A percentile compares a stretch with the other conserved stretches of the same genome.
phyloP scores from a whole-genome alignment of 352 stramenopile genomes.

The Pythium diclinum region DNA sequence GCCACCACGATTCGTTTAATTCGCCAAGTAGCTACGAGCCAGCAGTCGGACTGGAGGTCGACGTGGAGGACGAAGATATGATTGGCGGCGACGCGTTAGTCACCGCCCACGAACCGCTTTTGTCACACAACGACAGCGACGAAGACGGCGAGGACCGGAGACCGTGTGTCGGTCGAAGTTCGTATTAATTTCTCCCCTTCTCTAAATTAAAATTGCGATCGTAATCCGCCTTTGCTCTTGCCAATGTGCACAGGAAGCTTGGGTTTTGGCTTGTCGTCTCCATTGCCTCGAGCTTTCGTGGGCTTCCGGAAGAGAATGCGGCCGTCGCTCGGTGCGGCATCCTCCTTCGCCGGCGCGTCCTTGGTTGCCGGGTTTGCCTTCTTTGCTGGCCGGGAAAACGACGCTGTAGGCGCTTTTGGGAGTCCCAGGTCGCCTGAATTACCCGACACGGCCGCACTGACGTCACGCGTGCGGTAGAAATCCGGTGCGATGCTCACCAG shows the following conservation, averaged over 20 bases:
- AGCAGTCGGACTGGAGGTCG: not conserved
- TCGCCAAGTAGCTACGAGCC: not conserved
- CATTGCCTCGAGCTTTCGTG: constrained; percentile 13
- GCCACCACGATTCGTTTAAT: not conserved
- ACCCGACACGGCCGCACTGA: constrained; percentile 59
- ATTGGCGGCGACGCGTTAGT: constrained; percentile 3
- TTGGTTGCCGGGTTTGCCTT: constrained; percentile 16
- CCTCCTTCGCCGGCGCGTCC: not conserved
- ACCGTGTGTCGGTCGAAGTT: not conserved
- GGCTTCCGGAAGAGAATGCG: constrained; percentile 80
- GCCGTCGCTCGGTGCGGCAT: constrained; percentile 25
- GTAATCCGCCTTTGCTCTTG: constrained; percentile 77
- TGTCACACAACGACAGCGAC: not conserved
- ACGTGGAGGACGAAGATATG: not conserved
- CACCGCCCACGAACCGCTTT: constrained; percentile 12
- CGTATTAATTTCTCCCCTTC: too few relatives aligned
- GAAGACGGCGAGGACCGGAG: constrained; percentile 1
- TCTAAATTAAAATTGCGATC: constrained; percentile 64
- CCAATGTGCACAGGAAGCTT: constrained; percentile 76
- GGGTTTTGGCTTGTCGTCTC: constrained; percentile 30
- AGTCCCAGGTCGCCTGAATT: constrained; percentile 66
- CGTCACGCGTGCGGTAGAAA: constrained; percentile 72
- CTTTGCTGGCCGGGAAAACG: constrained; percentile 1
- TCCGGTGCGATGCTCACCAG: constrained; percentile 61
- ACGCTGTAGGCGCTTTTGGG: constrained; percentile 33